These are phyloP conservation scores for Vaccinium corymbosum DNA, from an alignment of 148 eudicot genomes.

Conservation along the genomic window DNA sequence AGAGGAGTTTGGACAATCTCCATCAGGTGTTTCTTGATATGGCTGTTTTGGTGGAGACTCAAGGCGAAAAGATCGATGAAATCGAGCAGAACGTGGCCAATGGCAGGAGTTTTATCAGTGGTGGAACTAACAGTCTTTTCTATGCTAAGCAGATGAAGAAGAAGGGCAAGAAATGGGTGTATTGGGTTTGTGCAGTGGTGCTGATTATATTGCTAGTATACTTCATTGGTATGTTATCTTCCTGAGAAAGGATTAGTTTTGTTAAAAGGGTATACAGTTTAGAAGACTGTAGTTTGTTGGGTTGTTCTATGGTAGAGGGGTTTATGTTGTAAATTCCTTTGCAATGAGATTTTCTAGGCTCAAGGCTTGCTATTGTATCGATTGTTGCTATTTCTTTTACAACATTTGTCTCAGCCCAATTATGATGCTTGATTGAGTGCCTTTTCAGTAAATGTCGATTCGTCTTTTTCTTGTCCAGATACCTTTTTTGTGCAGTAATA, in stretches of 20 bases:
- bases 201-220: conserved; percentile 53
- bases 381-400: neutral
- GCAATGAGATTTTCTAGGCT: conserved; percentile 29
- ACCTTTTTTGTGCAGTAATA: neutral
- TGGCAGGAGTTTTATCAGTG: conserved; percentile 45
- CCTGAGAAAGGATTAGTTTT: conserved; percentile 15
- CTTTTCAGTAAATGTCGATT: neutral
- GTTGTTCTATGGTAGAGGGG: neutral
- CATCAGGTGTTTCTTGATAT: conserved; percentile 88
- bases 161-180: conserved; percentile 35
- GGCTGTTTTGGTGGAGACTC: conserved; percentile 77
- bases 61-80: conserved; percentile 64
- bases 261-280: neutral
- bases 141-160: conserved; percentile 79
- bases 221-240: conserved; percentile 37
- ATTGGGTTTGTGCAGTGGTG: conserved; percentile 46
- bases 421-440: neutral
- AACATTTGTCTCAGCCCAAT: neutral
- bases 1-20: conserved; percentile 65
- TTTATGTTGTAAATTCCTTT: conserved; percentile 6
- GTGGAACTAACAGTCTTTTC: conserved; percentile 38
- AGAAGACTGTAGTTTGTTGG: neutral
- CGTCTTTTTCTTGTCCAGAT: neutral
- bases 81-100: conserved; percentile 69
- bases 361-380: neutral